Conservation (phyloP, 2,329 filamentous ascomycete genomes). For the Berkeleyomyces rouxiae region DNA sequence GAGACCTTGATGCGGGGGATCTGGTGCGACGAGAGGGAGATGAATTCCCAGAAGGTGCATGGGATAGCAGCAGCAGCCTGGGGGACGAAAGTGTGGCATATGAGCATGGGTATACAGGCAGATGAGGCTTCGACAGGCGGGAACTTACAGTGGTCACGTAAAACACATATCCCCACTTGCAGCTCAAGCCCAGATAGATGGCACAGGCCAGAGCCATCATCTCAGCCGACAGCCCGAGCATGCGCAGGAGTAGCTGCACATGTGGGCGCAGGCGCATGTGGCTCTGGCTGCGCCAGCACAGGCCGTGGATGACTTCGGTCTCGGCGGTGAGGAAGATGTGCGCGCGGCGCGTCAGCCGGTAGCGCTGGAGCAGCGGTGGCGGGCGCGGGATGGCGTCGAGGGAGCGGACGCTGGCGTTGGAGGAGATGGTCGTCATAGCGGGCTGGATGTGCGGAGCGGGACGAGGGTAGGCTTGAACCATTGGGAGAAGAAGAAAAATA, state of each 20-base stretch:
- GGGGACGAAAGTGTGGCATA: neutral
- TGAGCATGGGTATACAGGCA: neutral
- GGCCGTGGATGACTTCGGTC: neutral
- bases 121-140: neutral
- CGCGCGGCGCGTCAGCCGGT: neutral
- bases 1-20: neutral
- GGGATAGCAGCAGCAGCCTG: neutral
- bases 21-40: neutral
- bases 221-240: neutral
- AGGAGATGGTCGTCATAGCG: neutral
- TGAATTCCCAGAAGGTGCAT: neutral
- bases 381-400: neutral
- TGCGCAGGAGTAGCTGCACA: neutral
- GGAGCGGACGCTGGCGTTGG: neutral
- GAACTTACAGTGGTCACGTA: neutral
- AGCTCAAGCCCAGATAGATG: neutral
- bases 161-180: neutral
- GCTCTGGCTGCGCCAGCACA: neutral
- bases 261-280: neutral
- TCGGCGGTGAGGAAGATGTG: neutral
- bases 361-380: neutral
- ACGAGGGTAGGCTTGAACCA: neutral
- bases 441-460: neutral
- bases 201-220: neutral
- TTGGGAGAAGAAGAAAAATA: neutral